A percentile compares a stretch with the other conserved stretches of the same genome.
These are phyloP conservation scores for Wickerhamomyces queroliae DNA, from an alignment of 805 yeast genomes.

Conservation along the genomic window DNA sequence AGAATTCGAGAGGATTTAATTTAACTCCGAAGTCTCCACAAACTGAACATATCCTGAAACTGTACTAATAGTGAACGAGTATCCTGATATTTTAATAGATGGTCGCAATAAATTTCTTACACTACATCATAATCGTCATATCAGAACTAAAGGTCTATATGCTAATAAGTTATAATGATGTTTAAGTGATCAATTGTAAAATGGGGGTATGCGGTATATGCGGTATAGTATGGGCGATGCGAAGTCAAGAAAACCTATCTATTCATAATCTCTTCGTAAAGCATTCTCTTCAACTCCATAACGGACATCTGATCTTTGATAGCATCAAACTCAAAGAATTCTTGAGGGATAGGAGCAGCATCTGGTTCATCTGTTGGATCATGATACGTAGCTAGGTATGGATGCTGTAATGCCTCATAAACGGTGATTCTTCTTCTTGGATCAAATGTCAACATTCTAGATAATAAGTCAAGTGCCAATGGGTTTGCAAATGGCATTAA, in stretches of 20 bases:
- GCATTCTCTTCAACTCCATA: slow-evolving; percentile 69
- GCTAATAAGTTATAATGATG: no score
- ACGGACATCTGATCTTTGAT: slow-evolving; percentile 73
- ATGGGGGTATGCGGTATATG: not conserved
- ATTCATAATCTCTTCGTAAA: slow-evolving; percentile 73
- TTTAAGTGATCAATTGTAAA: not conserved
- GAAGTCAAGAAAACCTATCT: no score
- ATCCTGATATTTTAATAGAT: no score
- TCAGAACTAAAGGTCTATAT: no score
- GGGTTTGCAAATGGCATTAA: slow-evolving; percentile 53
- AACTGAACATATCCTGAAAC: no score
- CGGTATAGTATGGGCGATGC: not conserved
- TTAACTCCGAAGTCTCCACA: no score
- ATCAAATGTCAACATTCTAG: slow-evolving; percentile 73
- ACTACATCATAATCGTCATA: no score
- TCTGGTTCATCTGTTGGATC: slow-evolving; percentile 93
- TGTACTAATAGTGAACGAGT: no score
- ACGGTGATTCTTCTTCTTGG: slow-evolving; percentile 82
- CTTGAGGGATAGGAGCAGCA: slow-evolving; percentile 76
- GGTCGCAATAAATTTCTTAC: no score
- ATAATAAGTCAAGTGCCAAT: slow-evolving; percentile 58
- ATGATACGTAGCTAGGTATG: slow-evolving; percentile 82
- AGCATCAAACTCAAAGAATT: slow-evolving; percentile 85
- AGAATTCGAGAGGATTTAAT: no score
- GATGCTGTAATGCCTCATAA: slow-evolving; percentile 78